Evolutionary conservation across 2,329 filamentous ascomycete species (phyloP).

Genomic region (Monilinia fructigena): DNA sequence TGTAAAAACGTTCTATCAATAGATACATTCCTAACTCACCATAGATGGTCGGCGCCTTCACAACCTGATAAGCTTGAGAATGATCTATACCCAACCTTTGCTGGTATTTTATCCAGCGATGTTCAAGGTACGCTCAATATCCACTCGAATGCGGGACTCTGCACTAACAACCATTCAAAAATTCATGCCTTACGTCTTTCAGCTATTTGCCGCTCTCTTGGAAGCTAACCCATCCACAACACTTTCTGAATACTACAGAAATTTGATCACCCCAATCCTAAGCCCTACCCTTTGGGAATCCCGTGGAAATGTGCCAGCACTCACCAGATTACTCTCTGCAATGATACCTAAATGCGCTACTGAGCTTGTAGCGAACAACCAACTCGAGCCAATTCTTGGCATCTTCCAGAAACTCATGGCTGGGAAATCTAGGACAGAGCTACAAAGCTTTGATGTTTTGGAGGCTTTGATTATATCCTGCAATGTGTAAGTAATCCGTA

Average conservation of each 20-base stretch:
- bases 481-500: constrained; percentile 56
- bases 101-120: constrained; percentile 74
- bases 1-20: not conserved
- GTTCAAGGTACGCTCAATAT: constrained; percentile 62
- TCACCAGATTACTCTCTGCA: constrained; percentile 78
- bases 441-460: constrained; percentile 84
- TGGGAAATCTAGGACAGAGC: constrained; percentile 62
- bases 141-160: not conserved
- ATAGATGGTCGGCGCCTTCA: constrained; percentile 61
- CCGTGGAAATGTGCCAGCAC: constrained; percentile 87
- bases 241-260: constrained; percentile 77
- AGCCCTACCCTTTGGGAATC: constrained; percentile 85
- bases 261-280: constrained; percentile 74
- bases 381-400: constrained; percentile 84
- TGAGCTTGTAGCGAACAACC: constrained; percentile 72
- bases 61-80: constrained; percentile 74
- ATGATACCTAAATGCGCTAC: constrained; percentile 76
- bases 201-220: constrained; percentile 86
- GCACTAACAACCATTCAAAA: constrained; percentile 53
- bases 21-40: not conserved
- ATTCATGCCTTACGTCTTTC: constrained; percentile 95
- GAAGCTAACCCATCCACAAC: constrained; percentile 80
- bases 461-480: constrained; percentile 76
- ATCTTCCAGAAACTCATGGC: constrained; percentile 90
- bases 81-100: constrained; percentile 80